phyloP scores from a whole-genome alignment of 1,139 yeast species.

The Blastobotrys malaysiensis region DNA sequence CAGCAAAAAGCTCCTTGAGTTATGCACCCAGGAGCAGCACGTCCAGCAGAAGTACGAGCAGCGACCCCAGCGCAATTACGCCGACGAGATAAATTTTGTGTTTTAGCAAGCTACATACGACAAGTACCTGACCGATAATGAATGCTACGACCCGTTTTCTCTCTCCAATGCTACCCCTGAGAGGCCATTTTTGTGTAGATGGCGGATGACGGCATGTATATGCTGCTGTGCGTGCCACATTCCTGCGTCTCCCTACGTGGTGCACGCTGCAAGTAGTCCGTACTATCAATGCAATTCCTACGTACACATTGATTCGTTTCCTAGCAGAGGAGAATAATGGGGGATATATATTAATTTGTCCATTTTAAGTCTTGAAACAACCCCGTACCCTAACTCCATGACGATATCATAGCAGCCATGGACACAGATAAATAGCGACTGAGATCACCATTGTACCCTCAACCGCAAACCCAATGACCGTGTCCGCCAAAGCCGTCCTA shows the following conservation, averaged over 20 bases:
- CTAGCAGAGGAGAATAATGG: background rate
- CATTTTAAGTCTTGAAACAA: background rate
- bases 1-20: background rate
- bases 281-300: background rate
- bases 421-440: background rate
- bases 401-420: background rate
- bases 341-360: background rate
- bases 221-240: background rate
- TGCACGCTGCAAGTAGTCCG: background rate
- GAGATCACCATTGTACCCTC: background rate
- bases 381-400: background rate
- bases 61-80: background rate
- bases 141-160: background rate
- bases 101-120: background rate
- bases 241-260: conserved; percentile 1
- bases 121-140: background rate
- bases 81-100: background rate
- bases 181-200: background rate
- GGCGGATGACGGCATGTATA: background rate
- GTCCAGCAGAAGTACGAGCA: background rate
- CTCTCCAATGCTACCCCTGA: background rate
- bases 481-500: background rate
- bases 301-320: background rate
- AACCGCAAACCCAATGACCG: background rate
- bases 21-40: background rate